Percentiles rank a stretch among this genome's conserved stretches.
phyloP scores from a whole-genome alignment of 2,329 filamentous ascomycete genomes.

The Fusarium annulatum region DNA sequence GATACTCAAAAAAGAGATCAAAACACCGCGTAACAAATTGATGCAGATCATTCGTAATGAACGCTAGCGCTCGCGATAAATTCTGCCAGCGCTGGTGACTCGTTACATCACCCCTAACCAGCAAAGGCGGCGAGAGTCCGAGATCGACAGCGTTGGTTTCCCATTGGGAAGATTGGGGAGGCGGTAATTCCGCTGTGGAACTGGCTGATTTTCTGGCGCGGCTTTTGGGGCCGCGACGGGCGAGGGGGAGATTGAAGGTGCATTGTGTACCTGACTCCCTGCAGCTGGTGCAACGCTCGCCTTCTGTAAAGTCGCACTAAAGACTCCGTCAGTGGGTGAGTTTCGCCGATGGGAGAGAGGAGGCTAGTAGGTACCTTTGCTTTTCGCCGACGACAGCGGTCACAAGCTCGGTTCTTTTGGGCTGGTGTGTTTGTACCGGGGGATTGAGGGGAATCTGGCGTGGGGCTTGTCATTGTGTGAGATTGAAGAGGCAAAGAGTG shows the following conservation, averaged over 20 bases:
- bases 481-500: neutral
- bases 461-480: conserved; percentile 28
- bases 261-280: conserved; percentile 48
- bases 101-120: conserved; percentile 24
- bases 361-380: conserved; percentile 45
- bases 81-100: conserved; percentile 45
- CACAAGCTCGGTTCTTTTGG: conserved; percentile 48
- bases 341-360: conserved; percentile 16
- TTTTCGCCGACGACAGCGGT: conserved; percentile 52
- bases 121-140: conserved; percentile 39
- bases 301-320: conserved; percentile 46
- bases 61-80: conserved; percentile 40
- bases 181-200: conserved; percentile 34
- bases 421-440: conserved; percentile 19
- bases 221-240: conserved; percentile 53
- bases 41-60: conserved; percentile 42
- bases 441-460: conserved; percentile 31
- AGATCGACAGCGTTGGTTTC: conserved; percentile 31
- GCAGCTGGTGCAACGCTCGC: conserved; percentile 48
- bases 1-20: conserved; percentile 56
- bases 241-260: conserved; percentile 53
- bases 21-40: conserved; percentile 49
- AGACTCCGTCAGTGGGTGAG: neutral
- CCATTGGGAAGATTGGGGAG: conserved; percentile 30
- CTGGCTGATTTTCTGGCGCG: conserved; percentile 4